Percentiles rank a stretch among this genome's conserved stretches.
These are phyloP conservation scores for Boletus calvinii DNA, from an alignment of 1,284 basidiomycete genomes.

Conservation along the genomic window DNA sequence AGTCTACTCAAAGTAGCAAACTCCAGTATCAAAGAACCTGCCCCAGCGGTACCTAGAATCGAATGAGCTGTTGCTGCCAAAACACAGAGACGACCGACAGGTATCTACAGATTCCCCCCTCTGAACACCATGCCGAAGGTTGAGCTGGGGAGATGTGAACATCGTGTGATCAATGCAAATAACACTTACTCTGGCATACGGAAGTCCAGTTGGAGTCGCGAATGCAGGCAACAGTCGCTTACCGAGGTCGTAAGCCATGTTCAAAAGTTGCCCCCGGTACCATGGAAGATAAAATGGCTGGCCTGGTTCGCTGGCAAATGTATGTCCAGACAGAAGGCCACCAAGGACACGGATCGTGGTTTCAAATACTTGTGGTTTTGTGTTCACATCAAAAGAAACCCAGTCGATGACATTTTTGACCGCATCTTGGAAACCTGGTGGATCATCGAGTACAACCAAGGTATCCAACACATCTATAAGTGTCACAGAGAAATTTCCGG, in stretches of 20 bases:
- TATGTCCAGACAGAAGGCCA: conserved; percentile 83
- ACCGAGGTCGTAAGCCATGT: conserved; percentile 83
- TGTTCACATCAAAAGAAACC: conserved; percentile 86
- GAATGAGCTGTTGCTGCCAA: conserved; percentile 14
- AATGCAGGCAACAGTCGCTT: conserved; percentile 86
- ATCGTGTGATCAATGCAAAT: conserved; percentile 5
- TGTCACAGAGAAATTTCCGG: conserved; percentile 83
- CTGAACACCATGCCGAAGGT: conserved; percentile 69
- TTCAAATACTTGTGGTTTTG: conserved; percentile 90
- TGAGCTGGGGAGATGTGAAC: conserved; percentile 48
- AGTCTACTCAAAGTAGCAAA: conserved; percentile 89
- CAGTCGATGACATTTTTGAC: conserved; percentile 72
- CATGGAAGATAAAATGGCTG: conserved; percentile 73
- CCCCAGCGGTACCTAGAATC: conserved; percentile 78
- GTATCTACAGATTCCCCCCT: conserved; percentile 74
- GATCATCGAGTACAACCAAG: conserved; percentile 75
- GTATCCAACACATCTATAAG: conserved; percentile 83
- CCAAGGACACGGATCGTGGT: conserved; percentile 89
- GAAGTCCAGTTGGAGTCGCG: conserved; percentile 82
- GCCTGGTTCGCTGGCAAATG: conserved; percentile 66
- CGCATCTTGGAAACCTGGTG: conserved; percentile 69
- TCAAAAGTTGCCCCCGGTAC: conserved; percentile 74
- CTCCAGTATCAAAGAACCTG: conserved; percentile 88
- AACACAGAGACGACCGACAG: conserved; percentile 50
- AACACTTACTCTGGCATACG: conserved; percentile 74